phyloP scores from a whole-genome alignment of 2,329 filamentous ascomycete species.

The Claviceps pazoutovae region DNA sequence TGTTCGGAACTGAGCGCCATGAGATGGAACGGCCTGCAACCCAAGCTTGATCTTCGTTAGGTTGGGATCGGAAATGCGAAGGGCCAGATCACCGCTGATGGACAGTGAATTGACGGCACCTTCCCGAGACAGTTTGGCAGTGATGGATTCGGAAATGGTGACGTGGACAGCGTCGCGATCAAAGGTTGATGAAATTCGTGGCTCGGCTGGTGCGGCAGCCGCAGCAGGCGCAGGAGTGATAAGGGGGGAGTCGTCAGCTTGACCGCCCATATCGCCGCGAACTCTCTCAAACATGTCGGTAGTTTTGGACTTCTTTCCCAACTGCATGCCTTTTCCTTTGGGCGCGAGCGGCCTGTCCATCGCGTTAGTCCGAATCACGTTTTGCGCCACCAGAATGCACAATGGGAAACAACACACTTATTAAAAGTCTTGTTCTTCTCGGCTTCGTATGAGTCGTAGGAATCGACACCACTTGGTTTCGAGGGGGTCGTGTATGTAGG shows the following conservation, averaged over 20 bases:
- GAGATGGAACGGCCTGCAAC: constrained; percentile 59
- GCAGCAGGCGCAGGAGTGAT: constrained; percentile 42
- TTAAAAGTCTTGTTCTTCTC: constrained; percentile 88
- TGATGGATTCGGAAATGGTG: constrained; percentile 79
- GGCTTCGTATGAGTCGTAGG: constrained; percentile 87
- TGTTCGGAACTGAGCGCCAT: constrained; percentile 82
- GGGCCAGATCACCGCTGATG: constrained; percentile 81
- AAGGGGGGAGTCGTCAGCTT: constrained; percentile 64
- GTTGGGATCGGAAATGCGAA: constrained; percentile 76
- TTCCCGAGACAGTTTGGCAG: constrained; percentile 76
- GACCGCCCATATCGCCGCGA: constrained; percentile 76
- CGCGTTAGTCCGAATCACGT: neutral
- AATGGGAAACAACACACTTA: constrained; percentile 42
- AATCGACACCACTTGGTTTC: constrained; percentile 60
- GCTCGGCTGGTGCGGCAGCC: constrained; percentile 37
- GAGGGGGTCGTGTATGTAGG: constrained; percentile 76
- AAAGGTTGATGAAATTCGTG: constrained; percentile 48
- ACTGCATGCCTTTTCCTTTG: constrained; percentile 96
- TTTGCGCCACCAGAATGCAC: neutral
- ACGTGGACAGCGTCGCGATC: constrained; percentile 81
- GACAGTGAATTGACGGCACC: constrained; percentile 75
- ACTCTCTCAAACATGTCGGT: constrained; percentile 97
- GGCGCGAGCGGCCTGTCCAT: constrained; percentile 43
- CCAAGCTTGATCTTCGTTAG: constrained; percentile 86
- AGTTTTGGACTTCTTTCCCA: constrained; percentile 97